Base-by-base conservation (phyloP, 1,139 yeast species). In the Suhomyces maxii region DNA sequence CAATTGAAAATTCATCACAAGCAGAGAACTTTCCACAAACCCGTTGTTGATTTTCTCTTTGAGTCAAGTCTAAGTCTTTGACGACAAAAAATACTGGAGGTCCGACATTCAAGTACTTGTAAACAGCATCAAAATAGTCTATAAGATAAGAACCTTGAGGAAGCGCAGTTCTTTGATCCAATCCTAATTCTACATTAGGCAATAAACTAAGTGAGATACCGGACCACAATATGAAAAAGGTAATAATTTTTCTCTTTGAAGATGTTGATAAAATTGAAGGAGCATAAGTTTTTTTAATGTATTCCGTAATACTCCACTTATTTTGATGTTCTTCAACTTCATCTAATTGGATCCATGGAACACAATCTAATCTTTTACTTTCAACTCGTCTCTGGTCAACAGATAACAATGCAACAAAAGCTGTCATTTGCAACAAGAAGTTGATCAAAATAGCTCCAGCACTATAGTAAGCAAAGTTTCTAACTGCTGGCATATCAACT, bases 401-500 rank as follows among this genome's bases (percentile, higher is more conserved):
- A 0, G 89, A 63, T 50, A 93, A 66, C 3, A 89, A 76, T 0
- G 96, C 79, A 6, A 89, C 78, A 63, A 91, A 91, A 42, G 86
- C 81, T 0, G 97, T 89, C 66, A 90, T 67, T 60, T 93, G 98
- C 32, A 93, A 71, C 1, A 83, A 40, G 3, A 93, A 84, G 61
- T 93, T 91, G 56, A 89, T 71, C 11, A 84, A 61, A 2, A 93
- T 84, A 0, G 98, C 95, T 10, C 91, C 88, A 0, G 96, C 95
- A 11, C 96, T 88, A 60, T 89, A 93, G 26, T 84, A 69, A 0
- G 99, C 97, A 73, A 93, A 93, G 64, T 91, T 93, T 52, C 85
- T 78, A 8, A 91, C 98, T 0, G 98, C 98, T 3, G 98, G 98
- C 97, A 91, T 93, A 13, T 84, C 79, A 7, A 93, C 98, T 7